Evolutionary conservation across 768 basidiomycete species (phyloP), one percentile per base, ranked within the genome.

Genomic region (Pleurotus giganteus): DNA sequence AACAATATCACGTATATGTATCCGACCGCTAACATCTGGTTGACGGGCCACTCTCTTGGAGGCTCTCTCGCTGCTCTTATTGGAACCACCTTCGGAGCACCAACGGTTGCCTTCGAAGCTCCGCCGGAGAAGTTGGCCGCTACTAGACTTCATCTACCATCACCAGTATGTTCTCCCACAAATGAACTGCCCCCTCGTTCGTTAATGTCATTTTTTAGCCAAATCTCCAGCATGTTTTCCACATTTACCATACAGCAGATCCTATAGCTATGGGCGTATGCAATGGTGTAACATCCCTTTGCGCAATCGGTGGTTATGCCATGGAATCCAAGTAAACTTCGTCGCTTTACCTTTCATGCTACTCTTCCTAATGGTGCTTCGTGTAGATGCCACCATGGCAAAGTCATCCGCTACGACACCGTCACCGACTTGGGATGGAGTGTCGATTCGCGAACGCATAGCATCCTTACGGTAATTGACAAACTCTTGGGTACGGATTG

Each of bases 231-330:
- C 89, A 91, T 58, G 76, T 96, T 37, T 94, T 88, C 0, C 93
- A 98, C 63, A 77, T 98, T 6, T 96, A 90, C 63, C 89, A 98
- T 65, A 98, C 89, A 1, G 95, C 88, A 19, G 96, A 98, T 75
- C 95, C 95, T 0, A 91, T 98, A 31, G 82, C 95, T 2, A 89
- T 90, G 82, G 91, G 90, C 1, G 78, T 78, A 0, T 94, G 92
- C 63, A 94, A 75, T 11, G 93, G 92, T 11, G 74, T 89, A 1
- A 74, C 75, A 4, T 80, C 81, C 1, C 58, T 67, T 26, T 80
- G 81, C 60, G 72, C 78, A 4, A 63, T 80, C 26, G 76, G 68
- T 9, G 95, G 96, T 0, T 95, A 90, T 63, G 96, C 93, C 0
- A 72, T 94, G 69, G 92, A 94, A 71, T 81, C 85, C 2, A 76